These are phyloP conservation scores for Penicillium egyptiacum DNA, from an alignment of 495 filamentous ascomycete species.

Conservation along the genomic window DNA sequence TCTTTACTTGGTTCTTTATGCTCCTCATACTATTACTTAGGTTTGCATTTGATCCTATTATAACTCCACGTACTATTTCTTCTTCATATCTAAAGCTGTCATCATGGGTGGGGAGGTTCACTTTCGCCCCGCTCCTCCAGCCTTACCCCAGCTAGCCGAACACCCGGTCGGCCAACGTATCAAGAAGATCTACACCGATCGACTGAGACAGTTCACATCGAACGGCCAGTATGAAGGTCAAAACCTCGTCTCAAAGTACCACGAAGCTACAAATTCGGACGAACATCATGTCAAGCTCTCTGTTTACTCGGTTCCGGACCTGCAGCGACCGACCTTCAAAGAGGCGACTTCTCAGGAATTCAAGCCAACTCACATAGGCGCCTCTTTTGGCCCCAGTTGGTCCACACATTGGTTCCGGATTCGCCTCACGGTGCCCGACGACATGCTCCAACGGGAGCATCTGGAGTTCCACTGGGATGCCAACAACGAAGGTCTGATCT, in stretches of 20 bases:
- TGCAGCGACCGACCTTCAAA: conserved; percentile 80
- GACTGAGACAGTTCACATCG: conserved; percentile 76
- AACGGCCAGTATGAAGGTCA: conserved; percentile 77
- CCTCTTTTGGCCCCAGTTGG: conserved; percentile 90
- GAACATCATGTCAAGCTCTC: conserved; percentile 77
- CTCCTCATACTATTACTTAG: neutral
- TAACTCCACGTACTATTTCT: neutral
- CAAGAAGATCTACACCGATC: conserved; percentile 79
- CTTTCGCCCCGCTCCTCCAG: conserved; percentile 31
- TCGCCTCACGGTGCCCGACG: conserved; percentile 68
- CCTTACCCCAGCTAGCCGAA: conserved; percentile 58
- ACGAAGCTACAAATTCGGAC: conserved; percentile 70
- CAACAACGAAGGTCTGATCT: conserved; percentile 87
- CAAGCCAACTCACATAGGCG: conserved; percentile 69
- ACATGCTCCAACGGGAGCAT: conserved; percentile 68
- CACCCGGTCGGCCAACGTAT: conserved; percentile 81
- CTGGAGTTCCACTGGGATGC: conserved; percentile 96
- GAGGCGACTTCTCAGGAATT: conserved; percentile 84
- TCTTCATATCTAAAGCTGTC: neutral
- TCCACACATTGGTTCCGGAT: conserved; percentile 98
- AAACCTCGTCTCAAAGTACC: conserved; percentile 77
- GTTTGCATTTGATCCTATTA: too few relatives aligned
- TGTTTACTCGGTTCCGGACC: conserved; percentile 80
- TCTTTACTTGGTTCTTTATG: conserved; percentile 2
- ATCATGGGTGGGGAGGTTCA: conserved; percentile 52